Conservation (phyloP, 2,329 filamentous ascomycete genomes). For the Monosporascus ibericus region DNA sequence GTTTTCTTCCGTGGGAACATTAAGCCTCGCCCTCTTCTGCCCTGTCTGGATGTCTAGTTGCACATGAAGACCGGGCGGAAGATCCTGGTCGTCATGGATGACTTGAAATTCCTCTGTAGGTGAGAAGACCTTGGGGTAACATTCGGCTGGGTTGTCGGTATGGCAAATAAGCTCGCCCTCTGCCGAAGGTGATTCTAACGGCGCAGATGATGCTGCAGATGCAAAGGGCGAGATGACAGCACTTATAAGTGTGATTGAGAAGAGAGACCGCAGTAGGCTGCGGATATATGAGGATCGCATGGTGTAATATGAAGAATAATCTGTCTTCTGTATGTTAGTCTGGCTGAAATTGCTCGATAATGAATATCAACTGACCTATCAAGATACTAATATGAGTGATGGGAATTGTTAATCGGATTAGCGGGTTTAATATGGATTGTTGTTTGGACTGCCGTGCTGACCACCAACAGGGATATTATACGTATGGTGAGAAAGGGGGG, state of each 20-base stretch:
- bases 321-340: no score
- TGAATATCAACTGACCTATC: no score
- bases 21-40: slow-evolving; percentile 59
- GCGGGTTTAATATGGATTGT: neutral
- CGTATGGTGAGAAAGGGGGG: neutral
- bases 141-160: slow-evolving; percentile 52
- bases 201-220: slow-evolving; percentile 23
- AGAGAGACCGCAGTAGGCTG: slow-evolving; percentile 8
- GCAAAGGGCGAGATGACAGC: slow-evolving; percentile 16
- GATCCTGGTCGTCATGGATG: slow-evolving; percentile 57
- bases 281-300: slow-evolving; percentile 13
- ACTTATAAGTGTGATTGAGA: slow-evolving; percentile 9
- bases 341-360: no score
- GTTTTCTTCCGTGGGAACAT: slow-evolving; percentile 48
- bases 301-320: slow-evolving; percentile 1
- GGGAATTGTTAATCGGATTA: neutral
- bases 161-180: slow-evolving; percentile 59
- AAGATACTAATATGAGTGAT: no score
- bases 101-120: slow-evolving; percentile 59
- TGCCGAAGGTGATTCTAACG: slow-evolving; percentile 29
- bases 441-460: neutral
- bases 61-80: slow-evolving; percentile 60
- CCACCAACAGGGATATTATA: neutral
- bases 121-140: slow-evolving; percentile 59
- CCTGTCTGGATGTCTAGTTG: slow-evolving; percentile 60